Evolutionary conservation across 202 grass and related monocot species (phyloP), one percentile per base, ranked within the genome.

Genomic region (Panicum virgatum): DNA sequence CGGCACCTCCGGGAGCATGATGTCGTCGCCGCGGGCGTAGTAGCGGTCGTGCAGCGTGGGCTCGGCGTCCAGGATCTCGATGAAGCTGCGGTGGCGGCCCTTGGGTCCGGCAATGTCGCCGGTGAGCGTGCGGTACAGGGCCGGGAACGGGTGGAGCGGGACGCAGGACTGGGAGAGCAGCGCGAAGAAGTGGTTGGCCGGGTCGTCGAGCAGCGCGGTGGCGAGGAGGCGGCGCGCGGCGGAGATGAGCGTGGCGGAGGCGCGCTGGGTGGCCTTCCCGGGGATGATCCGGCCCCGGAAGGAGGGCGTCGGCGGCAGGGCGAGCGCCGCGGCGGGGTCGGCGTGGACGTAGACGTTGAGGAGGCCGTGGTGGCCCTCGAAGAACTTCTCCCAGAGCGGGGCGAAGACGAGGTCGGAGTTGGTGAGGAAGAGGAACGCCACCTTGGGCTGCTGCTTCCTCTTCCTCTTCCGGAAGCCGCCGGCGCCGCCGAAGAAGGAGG

Each of bases 321-420:
- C 2, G 76, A 89, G 20, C 1, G 5, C 7, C 0, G 86, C 6
- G 45, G 83, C 18, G 9, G 88, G 91, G 72, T 91, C 91, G 80
- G 91, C 88, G 80, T 94, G 91, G 25, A 94, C 80, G 80, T 94
- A 94, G 38, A 94, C 52, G 88, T 91, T 94, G 83, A 94, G 69
- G 18, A 88, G 88, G 43, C 19, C 71, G 43, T 77, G 63, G 72
- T 94, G 80, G 0, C 89, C 86, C 2, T 22, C 76, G 77, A 91
- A 87, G 88, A 85, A 94, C 62, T 82, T 87, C 80, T 94, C 92
- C 92, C 92, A 94, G 47, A 94, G 89, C 37, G 92, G 92, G 19
- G 92, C 80, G 88, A 94, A 94, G 52, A 83, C 68, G 83, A 94
- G 66, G 86, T 91, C 88, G n/a, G 92, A 91, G 80, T 94, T 94